A percentile compares a stretch with the other conserved stretches of the same genome.
Conservation (phyloP, 768 basidiomycete genomes). For the Clitopilus passeckerianus region DNA sequence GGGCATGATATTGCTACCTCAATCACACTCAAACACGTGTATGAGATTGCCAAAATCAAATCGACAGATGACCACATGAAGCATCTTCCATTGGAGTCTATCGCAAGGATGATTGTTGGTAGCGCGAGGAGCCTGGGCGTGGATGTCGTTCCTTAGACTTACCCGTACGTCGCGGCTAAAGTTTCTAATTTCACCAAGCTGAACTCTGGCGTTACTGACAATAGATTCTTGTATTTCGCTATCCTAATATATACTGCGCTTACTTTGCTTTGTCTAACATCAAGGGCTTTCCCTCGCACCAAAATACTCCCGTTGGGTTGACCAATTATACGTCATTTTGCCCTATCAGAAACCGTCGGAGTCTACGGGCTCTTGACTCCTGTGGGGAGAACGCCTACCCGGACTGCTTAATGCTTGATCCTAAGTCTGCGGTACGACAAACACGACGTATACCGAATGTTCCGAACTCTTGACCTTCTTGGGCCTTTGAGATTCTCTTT, state of each 20-base stretch:
- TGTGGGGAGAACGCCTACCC: neutral
- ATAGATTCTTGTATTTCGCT: neutral
- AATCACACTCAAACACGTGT: slow-evolving; percentile 93
- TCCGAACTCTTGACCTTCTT: neutral
- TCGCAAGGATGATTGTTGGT: slow-evolving; percentile 85
- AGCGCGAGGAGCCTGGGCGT: slow-evolving; percentile 88
- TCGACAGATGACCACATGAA: slow-evolving; percentile 84
- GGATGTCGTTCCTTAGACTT: slow-evolving; percentile 76
- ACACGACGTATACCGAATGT: neutral
- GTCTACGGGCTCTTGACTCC: neutral
- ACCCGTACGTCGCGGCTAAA: slow-evolving; percentile 14
- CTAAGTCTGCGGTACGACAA: neutral
- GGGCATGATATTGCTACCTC: slow-evolving; percentile 76
- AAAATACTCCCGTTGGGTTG: neutral
- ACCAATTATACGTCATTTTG: neutral
- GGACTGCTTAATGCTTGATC: neutral
- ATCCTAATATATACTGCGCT: neutral
- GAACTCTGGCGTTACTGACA: slow-evolving; percentile 7
- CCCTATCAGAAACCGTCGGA: neutral
- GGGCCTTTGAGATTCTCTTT: neutral
- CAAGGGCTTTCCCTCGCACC: neutral
- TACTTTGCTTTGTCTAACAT: neutral
- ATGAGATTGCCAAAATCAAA: slow-evolving; percentile 98
- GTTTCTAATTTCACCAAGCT: slow-evolving; percentile 6
- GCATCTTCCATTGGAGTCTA: slow-evolving; percentile 80